phyloP scores from a whole-genome alignment of 1,139 yeast genomes.

The Blastobotrys proliferans region DNA sequence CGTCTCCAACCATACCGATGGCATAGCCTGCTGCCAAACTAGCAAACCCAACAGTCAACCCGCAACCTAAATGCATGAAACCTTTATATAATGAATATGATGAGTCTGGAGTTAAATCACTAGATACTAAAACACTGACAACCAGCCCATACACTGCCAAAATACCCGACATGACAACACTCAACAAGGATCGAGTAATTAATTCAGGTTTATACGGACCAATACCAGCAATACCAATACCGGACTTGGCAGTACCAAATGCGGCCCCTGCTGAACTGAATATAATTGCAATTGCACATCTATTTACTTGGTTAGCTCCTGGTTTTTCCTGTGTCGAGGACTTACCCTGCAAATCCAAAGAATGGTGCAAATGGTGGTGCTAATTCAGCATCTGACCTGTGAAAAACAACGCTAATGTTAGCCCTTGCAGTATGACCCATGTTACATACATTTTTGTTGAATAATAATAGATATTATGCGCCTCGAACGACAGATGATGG shows the following conservation, averaged over 20 bases:
- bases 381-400: constrained; percentile 48
- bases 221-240: constrained; percentile 97
- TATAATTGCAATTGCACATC: constrained; percentile 87
- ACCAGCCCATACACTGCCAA: constrained; percentile 98
- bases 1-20: constrained; percentile 98
- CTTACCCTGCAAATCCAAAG: constrained; percentile 83
- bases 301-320: constrained; percentile 15
- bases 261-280: constrained; percentile 95
- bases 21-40: constrained; percentile 98
- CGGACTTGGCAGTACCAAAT: constrained; percentile 97
- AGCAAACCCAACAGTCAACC: constrained; percentile 94
- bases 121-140: constrained; percentile 91
- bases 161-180: constrained; percentile 99
- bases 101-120: constrained; percentile 65
- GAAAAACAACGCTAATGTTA: no score
- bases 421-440: no score
- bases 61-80: constrained; percentile 97
- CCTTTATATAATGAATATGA: constrained; percentile 94
- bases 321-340: constrained; percentile 10
- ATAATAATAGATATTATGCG: no score
- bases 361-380: constrained; percentile 90
- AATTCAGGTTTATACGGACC: constrained; percentile 55
- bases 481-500: no score
- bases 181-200: constrained; percentile 45
- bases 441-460: no score